Conservation (phyloP, 2,329 filamentous ascomycete species). For the Colletotrichum cuscutae region DNA sequence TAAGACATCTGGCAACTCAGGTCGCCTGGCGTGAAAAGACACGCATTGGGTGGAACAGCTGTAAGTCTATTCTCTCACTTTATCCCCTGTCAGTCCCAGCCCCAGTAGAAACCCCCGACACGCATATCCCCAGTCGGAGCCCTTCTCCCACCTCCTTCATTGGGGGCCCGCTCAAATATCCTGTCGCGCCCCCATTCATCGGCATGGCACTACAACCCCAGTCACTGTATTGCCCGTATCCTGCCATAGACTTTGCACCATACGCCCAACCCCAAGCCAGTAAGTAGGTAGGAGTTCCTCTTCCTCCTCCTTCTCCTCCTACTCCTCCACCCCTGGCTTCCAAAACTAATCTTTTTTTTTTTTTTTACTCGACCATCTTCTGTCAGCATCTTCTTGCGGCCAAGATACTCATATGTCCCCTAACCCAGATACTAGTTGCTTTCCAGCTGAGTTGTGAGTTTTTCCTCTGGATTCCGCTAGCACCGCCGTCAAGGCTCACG, state of each 20-base stretch:
- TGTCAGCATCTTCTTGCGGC: neutral
- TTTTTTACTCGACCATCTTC: neutral
- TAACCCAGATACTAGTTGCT: neutral
- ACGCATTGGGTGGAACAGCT: neutral
- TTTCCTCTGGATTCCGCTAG: neutral
- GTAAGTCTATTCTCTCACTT: neutral
- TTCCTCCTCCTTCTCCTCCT: slow-evolving; percentile 4
- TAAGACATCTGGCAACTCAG: neutral
- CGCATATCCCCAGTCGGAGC: neutral
- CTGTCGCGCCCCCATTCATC: neutral
- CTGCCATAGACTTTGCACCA: neutral
- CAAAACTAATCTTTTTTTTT: neutral
- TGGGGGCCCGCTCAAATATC: slow-evolving; percentile 1
- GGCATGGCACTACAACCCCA: neutral
- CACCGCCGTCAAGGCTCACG: neutral
- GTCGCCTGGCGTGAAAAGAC: neutral
- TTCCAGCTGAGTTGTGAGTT: neutral
- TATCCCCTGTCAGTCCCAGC: neutral
- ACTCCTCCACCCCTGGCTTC: neutral
- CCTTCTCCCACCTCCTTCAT: neutral
- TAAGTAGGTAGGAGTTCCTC: neutral
- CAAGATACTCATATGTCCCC: neutral
- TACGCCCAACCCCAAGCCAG: too few relatives aligned
- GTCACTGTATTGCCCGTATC: neutral
- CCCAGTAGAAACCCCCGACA: neutral